Conservation (phyloP, 352 stramenopile species). For the Phytophthora nicotianae region DNA sequence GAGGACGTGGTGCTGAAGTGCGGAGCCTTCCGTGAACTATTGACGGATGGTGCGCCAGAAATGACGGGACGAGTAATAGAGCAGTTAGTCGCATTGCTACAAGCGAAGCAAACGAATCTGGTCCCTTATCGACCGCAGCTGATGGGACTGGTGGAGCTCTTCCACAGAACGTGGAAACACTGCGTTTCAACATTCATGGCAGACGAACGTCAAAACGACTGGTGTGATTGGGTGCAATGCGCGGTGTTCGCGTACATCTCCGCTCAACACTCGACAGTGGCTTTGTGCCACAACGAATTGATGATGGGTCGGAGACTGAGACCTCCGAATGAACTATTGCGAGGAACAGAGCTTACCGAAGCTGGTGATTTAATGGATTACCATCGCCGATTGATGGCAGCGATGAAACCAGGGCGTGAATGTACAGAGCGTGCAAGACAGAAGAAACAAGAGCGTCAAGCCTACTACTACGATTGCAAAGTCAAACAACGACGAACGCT, state of each 20-base stretch:
- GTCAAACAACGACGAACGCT: neutral
- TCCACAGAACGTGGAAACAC: neutral
- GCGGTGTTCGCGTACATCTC: neutral
- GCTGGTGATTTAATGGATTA: neutral
- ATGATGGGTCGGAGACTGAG: neutral
- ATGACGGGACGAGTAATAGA: neutral
- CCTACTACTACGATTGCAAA: neutral
- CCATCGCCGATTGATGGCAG: neutral
- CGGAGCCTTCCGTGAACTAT: neutral
- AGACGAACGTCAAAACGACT: neutral
- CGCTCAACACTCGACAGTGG: neutral
- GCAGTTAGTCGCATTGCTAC: neutral
- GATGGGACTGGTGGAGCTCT: neutral
- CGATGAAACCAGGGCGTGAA: neutral
- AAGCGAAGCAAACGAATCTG: neutral
- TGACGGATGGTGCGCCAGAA: neutral
- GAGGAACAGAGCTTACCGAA: neutral
- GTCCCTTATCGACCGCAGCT: neutral
- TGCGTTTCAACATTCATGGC: neutral
- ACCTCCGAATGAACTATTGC: neutral
- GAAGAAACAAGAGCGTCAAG: neutral
- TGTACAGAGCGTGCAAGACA: neutral
- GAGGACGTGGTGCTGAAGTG: neutral
- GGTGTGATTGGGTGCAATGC: neutral
- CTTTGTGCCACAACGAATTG: neutral